Conservation (phyloP, 2,329 filamentous ascomycete species). For the Aspergillus sp. region DNA sequence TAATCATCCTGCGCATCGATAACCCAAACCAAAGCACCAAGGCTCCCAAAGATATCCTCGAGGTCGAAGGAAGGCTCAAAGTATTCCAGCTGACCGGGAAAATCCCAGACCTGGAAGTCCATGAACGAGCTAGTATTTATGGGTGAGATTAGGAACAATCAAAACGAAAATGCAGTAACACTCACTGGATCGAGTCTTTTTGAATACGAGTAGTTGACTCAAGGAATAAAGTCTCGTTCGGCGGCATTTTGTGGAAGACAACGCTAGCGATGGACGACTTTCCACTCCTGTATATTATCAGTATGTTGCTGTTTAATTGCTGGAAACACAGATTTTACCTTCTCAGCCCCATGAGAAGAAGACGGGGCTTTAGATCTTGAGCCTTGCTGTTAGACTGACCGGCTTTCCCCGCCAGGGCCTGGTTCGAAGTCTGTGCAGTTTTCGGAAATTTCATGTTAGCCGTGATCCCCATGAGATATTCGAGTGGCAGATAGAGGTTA, state of each 20-base stretch:
- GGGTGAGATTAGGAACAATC: conserved; percentile 1
- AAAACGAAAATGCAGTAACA: conserved; percentile 10
- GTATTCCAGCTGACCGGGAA: conserved; percentile 91
- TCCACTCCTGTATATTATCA: conserved; percentile 62
- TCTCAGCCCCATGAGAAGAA: conserved; percentile 91
- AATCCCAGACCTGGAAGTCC: conserved; percentile 98
- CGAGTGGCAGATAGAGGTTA: not conserved
- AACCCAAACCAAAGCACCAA: conserved; percentile 94
- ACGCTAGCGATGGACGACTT: conserved; percentile 98
- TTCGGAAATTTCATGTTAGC: conserved; percentile 32
- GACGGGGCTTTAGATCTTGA: conserved; percentile 65
- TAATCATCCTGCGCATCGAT: conserved; percentile 99
- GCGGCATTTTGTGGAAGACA: conserved; percentile 97
- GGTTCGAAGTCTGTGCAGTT: conserved; percentile 27
- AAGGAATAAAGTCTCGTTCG: conserved; percentile 89
- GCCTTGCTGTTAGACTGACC: conserved; percentile 35
- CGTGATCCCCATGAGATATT: conserved; percentile 1
- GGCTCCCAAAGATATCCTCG: conserved; percentile 87
- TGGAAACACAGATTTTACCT: conserved; percentile 51
- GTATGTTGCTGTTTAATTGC: not conserved
- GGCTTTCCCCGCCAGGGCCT: conserved; percentile 18
- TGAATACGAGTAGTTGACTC: conserved; percentile 93
- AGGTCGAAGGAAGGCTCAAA: conserved; percentile 84
- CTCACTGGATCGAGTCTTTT: conserved; percentile 91
- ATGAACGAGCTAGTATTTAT: conserved; percentile 71